These are phyloP conservation scores for Colletotrichum gigasporum DNA, from an alignment of 2,329 filamentous ascomycete species.

Conservation along the genomic window DNA sequence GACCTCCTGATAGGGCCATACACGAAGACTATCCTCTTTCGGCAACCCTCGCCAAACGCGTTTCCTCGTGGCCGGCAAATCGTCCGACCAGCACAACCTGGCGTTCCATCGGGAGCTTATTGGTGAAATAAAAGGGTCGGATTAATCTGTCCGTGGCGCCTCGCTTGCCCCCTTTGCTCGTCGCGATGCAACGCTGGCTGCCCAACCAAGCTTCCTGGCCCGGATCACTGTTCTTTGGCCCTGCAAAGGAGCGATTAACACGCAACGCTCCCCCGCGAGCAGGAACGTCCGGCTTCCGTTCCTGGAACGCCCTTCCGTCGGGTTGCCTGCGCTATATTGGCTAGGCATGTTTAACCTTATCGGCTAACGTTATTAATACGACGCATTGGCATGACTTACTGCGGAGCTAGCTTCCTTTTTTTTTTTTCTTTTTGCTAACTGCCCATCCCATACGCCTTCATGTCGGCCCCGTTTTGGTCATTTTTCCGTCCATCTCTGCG, in stretches of 20 bases:
- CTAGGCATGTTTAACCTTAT: constrained; percentile 16
- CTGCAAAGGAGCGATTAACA: background rate
- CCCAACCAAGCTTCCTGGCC: constrained; percentile 1
- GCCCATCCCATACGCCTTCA: background rate
- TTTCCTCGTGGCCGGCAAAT: background rate
- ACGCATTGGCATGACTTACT: background rate
- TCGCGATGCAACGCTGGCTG: background rate
- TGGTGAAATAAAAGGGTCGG: constrained; percentile 1
- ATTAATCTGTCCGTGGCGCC: constrained; percentile 13
- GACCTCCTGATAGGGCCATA: background rate
- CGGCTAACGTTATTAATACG: background rate
- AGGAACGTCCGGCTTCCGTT: background rate
- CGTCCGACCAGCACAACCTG: background rate
- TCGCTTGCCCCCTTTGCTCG: background rate
- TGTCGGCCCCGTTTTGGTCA: background rate
- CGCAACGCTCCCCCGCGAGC: constrained; percentile 10
- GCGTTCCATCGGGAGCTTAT: background rate
- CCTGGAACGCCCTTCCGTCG: background rate
- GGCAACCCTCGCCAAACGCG: background rate
- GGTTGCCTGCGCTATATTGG: background rate
- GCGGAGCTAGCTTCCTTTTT: background rate
- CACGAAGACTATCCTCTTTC: background rate
- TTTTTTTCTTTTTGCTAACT: background rate
- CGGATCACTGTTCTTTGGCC: background rate
- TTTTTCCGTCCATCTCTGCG: background rate